These are phyloP conservation scores for Eleusine coracana DNA, from an alignment of 176 grass and related monocot species.

Conservation along the genomic window DNA sequence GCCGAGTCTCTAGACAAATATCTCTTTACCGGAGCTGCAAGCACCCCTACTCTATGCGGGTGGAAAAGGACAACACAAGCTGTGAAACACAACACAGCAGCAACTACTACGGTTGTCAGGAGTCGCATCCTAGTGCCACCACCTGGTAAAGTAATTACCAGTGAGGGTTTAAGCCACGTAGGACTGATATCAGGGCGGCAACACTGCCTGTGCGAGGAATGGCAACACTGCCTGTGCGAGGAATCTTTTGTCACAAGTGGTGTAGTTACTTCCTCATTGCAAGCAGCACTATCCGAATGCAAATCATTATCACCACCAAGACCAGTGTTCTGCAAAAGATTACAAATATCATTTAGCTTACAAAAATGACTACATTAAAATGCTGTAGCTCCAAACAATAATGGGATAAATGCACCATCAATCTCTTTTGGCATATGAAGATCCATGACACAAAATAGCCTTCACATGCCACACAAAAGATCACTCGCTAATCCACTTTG, in stretches of 20 bases:
- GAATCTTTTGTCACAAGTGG: slow-evolving; percentile 57
- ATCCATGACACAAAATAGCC: neutral
- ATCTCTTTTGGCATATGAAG: neutral
- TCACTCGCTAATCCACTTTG: neutral
- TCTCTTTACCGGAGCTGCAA: slow-evolving; percentile 68
- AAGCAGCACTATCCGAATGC: slow-evolving; percentile 30
- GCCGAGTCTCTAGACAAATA: slow-evolving; percentile 57
- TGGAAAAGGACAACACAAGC: slow-evolving; percentile 81
- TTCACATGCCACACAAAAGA: neutral
- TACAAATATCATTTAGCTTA: slow-evolving; percentile 23
- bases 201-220: slow-evolving; percentile 42
- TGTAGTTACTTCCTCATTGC: slow-evolving; percentile 40
- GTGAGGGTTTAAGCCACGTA: slow-evolving; percentile 40
- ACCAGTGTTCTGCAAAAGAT: slow-evolving; percentile 52
- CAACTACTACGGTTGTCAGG: slow-evolving; percentile 43
- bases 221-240: slow-evolving; percentile 48
- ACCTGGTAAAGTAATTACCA: slow-evolving; percentile 36
- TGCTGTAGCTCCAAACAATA: neutral
- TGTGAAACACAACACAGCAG: slow-evolving; percentile 73
- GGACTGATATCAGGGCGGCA: slow-evolving; percentile 40
- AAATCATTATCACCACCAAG: slow-evolving; percentile 23
- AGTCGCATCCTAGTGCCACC: slow-evolving; percentile 53
- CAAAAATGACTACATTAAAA: neutral
- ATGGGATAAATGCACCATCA: neutral
- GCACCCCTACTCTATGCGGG: slow-evolving; percentile 51